These are phyloP conservation scores for Venturia oleaginea DNA, from an alignment of 2,329 filamentous ascomycete species.

Conservation along the genomic window DNA sequence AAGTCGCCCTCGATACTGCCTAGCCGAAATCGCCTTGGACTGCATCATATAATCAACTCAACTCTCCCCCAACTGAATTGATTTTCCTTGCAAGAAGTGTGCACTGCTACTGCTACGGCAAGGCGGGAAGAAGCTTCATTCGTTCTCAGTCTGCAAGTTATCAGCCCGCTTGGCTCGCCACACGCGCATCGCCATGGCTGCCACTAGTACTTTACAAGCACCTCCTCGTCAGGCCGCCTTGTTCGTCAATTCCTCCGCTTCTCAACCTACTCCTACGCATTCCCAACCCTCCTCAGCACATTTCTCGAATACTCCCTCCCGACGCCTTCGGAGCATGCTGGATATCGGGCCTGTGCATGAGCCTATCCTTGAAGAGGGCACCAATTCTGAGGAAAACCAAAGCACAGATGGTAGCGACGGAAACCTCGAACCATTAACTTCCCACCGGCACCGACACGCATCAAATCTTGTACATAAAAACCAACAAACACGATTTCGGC, in stretches of 20 bases:
- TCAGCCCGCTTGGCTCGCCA: neutral
- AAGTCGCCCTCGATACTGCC: neutral
- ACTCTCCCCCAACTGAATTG: neutral
- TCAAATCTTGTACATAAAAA: neutral
- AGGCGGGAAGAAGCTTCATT: neutral
- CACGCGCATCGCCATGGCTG: neutral
- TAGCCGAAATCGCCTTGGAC: neutral
- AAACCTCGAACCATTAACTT: slow-evolving; percentile 6
- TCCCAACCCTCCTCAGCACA: neutral
- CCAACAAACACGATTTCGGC: neutral
- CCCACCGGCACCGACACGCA: neutral
- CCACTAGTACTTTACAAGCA: slow-evolving; percentile 4
- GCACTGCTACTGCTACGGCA: neutral
- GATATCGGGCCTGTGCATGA: slow-evolving; percentile 3
- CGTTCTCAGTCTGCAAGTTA: neutral
- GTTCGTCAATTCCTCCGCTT: neutral
- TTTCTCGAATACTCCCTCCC: neutral
- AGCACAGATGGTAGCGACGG: slow-evolving; percentile 13
- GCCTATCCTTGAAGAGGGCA: neutral
- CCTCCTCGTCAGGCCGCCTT: neutral
- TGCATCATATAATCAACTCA: neutral
- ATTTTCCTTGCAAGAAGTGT: neutral
- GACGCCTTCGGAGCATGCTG: slow-evolving; percentile 8
- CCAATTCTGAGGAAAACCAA: slow-evolving; percentile 8
- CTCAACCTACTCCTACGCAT: neutral